Base-by-base conservation (phyloP, 2,329 filamentous ascomycete genomes). In the Fonsecaea pedrosoi region DNA sequence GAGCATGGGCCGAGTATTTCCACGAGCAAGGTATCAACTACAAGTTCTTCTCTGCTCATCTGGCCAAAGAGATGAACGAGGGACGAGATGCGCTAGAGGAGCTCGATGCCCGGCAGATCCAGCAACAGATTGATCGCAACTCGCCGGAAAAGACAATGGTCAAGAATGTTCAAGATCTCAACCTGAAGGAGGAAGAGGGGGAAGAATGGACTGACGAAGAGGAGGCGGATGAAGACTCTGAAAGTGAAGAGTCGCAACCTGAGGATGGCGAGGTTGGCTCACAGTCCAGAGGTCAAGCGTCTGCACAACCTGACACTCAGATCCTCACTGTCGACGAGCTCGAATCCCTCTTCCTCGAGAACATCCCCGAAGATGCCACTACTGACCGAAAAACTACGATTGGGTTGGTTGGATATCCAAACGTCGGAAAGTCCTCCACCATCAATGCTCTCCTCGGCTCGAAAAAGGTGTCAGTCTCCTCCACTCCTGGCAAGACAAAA, bases 401-500 rank as follows among this genome's bases (percentile, higher is more conserved):
- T 72, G 95, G 95, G 73, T 84, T 99, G 21, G 95, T 99, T 42
- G 95, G 95, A 66, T 99, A 99, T 80, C 95, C 95, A 75, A 99
- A 99, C 82, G 95, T 99, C 70, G 95, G 95, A 81, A 99, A 99
- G 82, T 99, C 96, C 1, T 97, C 94, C 57, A 99, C 95, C 15
- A 99, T 99, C 85, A 99, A 99, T 82, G 94, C 95, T 50, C 86
- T 99, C n/a, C 94, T 98, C 66, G 96, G 96, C 59, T 90, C 95
- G 63, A 99, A 98, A 83, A 99, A 98, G 82, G 95, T 99, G 5
- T 98, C 94, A 0, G 96, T 99, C 45, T 99, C 95, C 15, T 90
- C 94, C 13, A 99, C 95, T 1, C 95, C 95, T 3, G 95, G 95
- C 77, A 99, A 99, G 82, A 99, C 95, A 13, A 99, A 99, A 83